Base-by-base conservation (phyloP, 2,329 filamentous ascomycete genomes). In the Penicillium occitanis region DNA sequence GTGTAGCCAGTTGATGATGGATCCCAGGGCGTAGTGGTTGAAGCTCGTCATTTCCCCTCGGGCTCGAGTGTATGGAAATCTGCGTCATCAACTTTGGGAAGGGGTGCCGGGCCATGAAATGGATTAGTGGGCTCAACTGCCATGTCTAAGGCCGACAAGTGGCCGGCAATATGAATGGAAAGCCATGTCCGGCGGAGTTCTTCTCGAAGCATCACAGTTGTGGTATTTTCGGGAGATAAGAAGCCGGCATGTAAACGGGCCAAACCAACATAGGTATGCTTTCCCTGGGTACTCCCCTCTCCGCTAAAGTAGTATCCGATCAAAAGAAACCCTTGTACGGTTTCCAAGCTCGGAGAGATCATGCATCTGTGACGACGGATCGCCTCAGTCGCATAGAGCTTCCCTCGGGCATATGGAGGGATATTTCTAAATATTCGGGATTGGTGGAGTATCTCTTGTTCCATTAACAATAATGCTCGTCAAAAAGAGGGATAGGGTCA, bases 11-110 rank as follows among this genome's bases (percentile, higher is more conserved):
- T 77, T 74, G 0, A 73, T 74, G 10, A 81, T 75, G 0, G 75
- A 75, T 0, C 79, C 79, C 1, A 81, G 70, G 0, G 79, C 77
- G 46, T 81, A 80, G 57, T 82, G 79, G 57, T 81, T 80, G 64
- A 80, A 80, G 44, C 75, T 78, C 0, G 79, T 81, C 80, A 81
- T 25, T 25, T 25, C 25, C 3, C 25, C 25, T 25, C 4, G 25
- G 25, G 25, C 3, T 25, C 25, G 25, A 25, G 25, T 25, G 25
- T 4, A 25, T 25, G 25, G 25, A 25, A 25, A 25, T 25, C 25
- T 25, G 25, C 25, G 25, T 25, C 25, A 25, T 25, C 25, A 25
- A 25, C 4, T 0, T 25, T 25, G 25, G 25, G 3, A 25, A 25
- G 2, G 25, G 25, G 25, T 4, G 25, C 25, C 25, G 25, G 25